Conservation (phyloP, 129 eudicot genomes). For the Ambrosia trifida region DNA sequence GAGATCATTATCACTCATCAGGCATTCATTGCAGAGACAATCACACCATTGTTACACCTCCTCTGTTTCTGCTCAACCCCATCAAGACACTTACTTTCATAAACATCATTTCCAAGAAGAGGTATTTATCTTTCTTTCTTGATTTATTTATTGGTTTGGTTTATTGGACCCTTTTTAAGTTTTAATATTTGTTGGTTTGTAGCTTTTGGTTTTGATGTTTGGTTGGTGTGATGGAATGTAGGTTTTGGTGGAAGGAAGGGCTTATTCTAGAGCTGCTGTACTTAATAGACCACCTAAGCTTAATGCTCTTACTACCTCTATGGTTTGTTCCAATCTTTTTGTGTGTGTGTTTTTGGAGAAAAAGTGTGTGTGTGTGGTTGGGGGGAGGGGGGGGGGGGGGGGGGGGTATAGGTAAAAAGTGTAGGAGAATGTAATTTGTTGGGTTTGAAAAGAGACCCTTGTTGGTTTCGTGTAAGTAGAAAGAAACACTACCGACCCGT, state of each 20-base stretch:
- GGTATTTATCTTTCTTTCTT: constrained; percentile 10
- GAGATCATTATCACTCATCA: constrained; percentile 31
- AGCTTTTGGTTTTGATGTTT: not conserved
- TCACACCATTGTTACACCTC: constrained; percentile 34
- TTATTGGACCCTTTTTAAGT: not conserved
- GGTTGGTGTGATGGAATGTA: constrained; percentile 21
- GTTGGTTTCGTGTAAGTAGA: no score
- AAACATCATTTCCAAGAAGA: constrained; percentile 35
- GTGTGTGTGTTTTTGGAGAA: no score
- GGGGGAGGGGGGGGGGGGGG: no score
- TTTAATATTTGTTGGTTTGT: not conserved
- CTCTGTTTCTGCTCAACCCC: constrained; percentile 47
- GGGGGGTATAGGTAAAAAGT: not conserved
- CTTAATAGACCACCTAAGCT: constrained; percentile 80
- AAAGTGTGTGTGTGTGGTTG: no score
- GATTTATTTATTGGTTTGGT: not conserved
- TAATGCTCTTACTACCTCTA: constrained; percentile 69
- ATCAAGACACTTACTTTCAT: constrained; percentile 17
- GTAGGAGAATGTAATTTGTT: not conserved
- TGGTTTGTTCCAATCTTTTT: constrained; percentile 48
- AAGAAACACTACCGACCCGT: no score
- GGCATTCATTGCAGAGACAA: constrained; percentile 34
- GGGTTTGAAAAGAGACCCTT: not conserved
- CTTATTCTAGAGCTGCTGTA: constrained; percentile 73
- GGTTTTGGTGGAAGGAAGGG: constrained; percentile 92